Percentiles rank a stretch among this genome's conserved stretches.
Evolutionary conservation across 2,329 filamentous ascomycete genomes (phyloP).

Genomic region (Fusarium irregulare): DNA sequence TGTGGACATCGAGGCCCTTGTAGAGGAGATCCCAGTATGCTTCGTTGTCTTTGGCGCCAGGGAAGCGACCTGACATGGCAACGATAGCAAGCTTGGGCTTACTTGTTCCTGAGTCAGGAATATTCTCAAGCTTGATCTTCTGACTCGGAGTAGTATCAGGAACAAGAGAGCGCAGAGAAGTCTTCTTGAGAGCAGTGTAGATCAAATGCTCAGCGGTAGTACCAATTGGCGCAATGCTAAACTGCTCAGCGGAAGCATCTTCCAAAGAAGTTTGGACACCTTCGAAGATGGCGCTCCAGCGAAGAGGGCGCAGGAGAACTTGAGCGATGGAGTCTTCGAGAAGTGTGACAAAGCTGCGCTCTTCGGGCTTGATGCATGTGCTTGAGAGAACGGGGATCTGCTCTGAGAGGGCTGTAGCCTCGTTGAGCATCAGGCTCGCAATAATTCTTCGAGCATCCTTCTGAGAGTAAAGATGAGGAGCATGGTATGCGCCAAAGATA

Average conservation of each 20-base stretch:
- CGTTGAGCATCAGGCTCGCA: neutral
- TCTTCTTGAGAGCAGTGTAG: slow-evolving; percentile 39
- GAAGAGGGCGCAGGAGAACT: slow-evolving; percentile 23
- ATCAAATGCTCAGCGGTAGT: slow-evolving; percentile 35
- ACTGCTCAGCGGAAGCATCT: slow-evolving; percentile 3
- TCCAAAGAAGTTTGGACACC: slow-evolving; percentile 9
- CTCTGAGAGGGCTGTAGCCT: slow-evolving; percentile 1
- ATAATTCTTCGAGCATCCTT: slow-evolving; percentile 24
- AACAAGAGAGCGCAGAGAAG: slow-evolving; percentile 16
- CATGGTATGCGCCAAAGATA: slow-evolving; percentile 37
- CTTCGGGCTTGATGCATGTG: slow-evolving; percentile 8
- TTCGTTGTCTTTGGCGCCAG: slow-evolving; percentile 68
- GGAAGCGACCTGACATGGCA: slow-evolving; percentile 74
- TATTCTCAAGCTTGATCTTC: accelerated
- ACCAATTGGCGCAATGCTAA: slow-evolving; percentile 17
- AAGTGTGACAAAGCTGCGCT: slow-evolving; percentile 26
- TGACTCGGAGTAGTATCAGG: neutral
- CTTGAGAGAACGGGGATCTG: slow-evolving; percentile 19
- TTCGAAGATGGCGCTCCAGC: slow-evolving; percentile 28
- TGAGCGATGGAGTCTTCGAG: slow-evolving; percentile 31
- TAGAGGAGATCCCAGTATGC: slow-evolving; percentile 73
- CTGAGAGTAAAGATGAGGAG: slow-evolving; percentile 34
- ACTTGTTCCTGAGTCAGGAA: neutral
- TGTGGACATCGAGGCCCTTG: slow-evolving; percentile 72
- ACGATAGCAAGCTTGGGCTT: slow-evolving; percentile 63